Conservation (phyloP, 2,329 filamentous ascomycete species). For the Trichoderma asperellum region DNA sequence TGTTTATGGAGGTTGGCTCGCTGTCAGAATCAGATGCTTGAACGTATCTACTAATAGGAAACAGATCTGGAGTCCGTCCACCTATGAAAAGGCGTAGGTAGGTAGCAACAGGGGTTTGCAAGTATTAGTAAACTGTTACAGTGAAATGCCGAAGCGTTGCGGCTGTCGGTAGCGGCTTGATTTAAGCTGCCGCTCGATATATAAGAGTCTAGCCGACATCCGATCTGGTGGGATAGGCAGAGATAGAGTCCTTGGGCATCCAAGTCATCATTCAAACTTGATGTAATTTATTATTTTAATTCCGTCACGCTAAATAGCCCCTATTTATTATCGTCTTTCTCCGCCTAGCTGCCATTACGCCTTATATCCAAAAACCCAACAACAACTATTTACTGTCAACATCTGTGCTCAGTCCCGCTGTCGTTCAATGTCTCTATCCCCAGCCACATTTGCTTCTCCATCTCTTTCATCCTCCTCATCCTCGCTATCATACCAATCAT, state of each 20-base stretch:
- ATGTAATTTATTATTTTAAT: neutral
- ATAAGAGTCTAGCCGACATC: neutral
- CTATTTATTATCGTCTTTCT: neutral
- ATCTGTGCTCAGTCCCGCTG: neutral
- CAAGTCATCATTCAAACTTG: neutral
- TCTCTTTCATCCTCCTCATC: constrained; percentile 37
- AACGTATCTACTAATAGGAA: neutral
- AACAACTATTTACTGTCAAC: neutral
- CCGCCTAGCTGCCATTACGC: neutral
- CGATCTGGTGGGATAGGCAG: neutral
- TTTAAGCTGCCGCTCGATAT: neutral
- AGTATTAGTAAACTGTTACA: neutral
- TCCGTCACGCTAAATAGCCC: neutral
- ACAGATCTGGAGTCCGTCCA: constrained; percentile 1
- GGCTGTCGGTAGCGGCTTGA: neutral
- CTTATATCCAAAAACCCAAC: neutral
- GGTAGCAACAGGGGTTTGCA: neutral
- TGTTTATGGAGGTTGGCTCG: neutral
- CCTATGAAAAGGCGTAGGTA: too few species aligned
- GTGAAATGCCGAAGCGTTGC: neutral
- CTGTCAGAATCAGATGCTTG: neutral
- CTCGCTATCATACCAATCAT: constrained; percentile 51
- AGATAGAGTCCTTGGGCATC: neutral
- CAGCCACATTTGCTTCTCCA: neutral
- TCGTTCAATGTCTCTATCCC: constrained; percentile 12